These are phyloP conservation scores for Sanguinoderma infundibulare DNA, from an alignment of 1,284 basidiomycete genomes.

Conservation along the genomic window DNA sequence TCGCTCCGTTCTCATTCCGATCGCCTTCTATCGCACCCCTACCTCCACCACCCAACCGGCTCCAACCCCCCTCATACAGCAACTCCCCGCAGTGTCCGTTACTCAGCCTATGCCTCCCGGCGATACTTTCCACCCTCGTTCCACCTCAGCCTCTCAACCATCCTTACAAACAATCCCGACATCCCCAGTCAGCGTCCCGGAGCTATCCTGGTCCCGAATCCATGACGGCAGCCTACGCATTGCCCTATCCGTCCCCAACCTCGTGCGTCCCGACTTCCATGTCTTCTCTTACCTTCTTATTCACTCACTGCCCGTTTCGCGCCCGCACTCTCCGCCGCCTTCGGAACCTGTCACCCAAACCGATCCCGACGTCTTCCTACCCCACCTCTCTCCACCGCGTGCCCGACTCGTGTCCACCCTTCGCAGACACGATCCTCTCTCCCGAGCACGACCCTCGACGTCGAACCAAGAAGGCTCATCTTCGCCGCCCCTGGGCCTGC, in stretches of 20 bases:
- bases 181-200: constrained; percentile 40
- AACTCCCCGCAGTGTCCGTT: constrained; percentile 34
- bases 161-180: neutral
- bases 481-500: constrained; percentile 46
- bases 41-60: constrained; percentile 2
- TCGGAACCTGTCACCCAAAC: neutral
- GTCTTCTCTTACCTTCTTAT: constrained; percentile 3
- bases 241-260: constrained; percentile 52
- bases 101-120: constrained; percentile 32
- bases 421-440: constrained; percentile 51
- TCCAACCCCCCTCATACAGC: constrained; percentile 51
- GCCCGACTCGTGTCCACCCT: neutral
- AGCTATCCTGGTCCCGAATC: constrained; percentile 46
- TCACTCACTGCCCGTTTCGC: neutral
- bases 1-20: constrained; percentile 59
- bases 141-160: constrained; percentile 8
- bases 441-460: constrained; percentile 54
- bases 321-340: neutral
- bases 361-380: neutral
- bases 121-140: constrained; percentile 43
- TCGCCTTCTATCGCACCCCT: constrained; percentile 40
- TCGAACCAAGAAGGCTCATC: constrained; percentile 60
- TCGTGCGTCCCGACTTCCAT: constrained; percentile 45
- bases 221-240: constrained; percentile 45
- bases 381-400: neutral